Evolutionary conservation across 164 flowering plant species (phyloP).

Genomic region (Liquidambar formosana): DNA sequence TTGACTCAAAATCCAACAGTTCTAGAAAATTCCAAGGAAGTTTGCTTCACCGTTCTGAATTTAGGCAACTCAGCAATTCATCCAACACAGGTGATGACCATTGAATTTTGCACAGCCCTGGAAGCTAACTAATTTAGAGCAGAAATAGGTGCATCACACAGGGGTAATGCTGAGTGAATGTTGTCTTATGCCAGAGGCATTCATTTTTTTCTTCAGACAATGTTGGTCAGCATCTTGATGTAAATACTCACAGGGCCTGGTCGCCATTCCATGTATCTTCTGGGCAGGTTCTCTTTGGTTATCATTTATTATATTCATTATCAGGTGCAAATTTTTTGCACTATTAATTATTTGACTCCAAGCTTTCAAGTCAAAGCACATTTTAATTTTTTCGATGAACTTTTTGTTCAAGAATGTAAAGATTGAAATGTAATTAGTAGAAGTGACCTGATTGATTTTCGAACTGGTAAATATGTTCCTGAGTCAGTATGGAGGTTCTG

Average conservation of each 20-base stretch:
- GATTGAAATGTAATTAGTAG: conserved; percentile 10
- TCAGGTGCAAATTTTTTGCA: background rate
- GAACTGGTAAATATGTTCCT: background rate
- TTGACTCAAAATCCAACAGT: conserved; percentile 33
- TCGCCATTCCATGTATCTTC: background rate
- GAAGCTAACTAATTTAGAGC: conserved; percentile 3
- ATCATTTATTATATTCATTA: background rate
- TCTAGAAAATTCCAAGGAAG: conserved; percentile 31
- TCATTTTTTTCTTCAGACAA: background rate
- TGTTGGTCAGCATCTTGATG: conserved; percentile 7
- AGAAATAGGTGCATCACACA: background rate
- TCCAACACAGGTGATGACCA: conserved; percentile 38
- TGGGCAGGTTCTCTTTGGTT: conserved; percentile 10
- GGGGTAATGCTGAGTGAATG: background rate
- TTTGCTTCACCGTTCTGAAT: conserved; percentile 39
- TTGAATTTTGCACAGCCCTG: conserved; percentile 29
- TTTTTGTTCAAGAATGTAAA: conserved; percentile 6
- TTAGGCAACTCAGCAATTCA: conserved; percentile 26
- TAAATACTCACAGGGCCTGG: conserved; percentile 23
- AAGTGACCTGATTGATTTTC: background rate
- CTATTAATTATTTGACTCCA: background rate
- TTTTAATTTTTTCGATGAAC: conserved; percentile 16
- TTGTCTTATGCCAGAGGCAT: background rate
- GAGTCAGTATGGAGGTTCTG: background rate
- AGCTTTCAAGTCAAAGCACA: conserved; percentile 3